These are phyloP conservation scores for Cryptococcus sp. DNA, from an alignment of 1,284 basidiomycete species.

Conservation along the genomic window DNA sequence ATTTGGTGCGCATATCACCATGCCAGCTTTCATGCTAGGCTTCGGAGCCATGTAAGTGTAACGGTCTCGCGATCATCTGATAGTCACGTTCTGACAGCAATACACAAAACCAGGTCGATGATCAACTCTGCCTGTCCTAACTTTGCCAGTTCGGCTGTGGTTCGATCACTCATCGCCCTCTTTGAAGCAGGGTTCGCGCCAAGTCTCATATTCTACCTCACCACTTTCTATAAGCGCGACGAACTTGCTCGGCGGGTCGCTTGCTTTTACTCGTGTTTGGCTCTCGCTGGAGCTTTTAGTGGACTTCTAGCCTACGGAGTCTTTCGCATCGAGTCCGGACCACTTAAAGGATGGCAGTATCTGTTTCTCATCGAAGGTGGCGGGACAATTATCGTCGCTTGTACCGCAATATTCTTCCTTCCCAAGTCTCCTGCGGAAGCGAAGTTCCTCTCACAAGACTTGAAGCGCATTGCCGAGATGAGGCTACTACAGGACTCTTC, in stretches of 20 bases:
- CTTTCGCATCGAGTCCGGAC: constrained; percentile 55
- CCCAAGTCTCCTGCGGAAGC: neutral
- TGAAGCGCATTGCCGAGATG: neutral
- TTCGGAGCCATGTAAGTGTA: neutral
- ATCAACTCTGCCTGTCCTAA: neutral
- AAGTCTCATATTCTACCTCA: constrained; percentile 55
- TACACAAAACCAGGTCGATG: neutral
- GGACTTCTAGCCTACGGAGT: constrained; percentile 58
- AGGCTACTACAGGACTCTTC: neutral
- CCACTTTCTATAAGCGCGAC: constrained; percentile 58
- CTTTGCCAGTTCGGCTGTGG: neutral
- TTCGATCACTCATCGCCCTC: neutral
- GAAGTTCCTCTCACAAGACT: constrained; percentile 1
- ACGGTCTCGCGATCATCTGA: neutral
- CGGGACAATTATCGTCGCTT: constrained; percentile 49
- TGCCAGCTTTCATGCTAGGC: neutral
- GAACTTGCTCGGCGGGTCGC: constrained; percentile 58
- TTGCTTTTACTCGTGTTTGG: constrained; percentile 51
- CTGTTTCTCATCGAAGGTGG: constrained; percentile 59
- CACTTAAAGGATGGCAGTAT: constrained; percentile 57
- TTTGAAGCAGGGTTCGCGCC: neutral
- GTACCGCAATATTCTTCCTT: constrained; percentile 52
- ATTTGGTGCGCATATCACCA: neutral
- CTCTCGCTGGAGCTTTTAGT: constrained; percentile 12
- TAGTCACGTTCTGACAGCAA: neutral